Conservation (phyloP, 495 filamentous ascomycete genomes). For the Penicillium fimorum region DNA sequence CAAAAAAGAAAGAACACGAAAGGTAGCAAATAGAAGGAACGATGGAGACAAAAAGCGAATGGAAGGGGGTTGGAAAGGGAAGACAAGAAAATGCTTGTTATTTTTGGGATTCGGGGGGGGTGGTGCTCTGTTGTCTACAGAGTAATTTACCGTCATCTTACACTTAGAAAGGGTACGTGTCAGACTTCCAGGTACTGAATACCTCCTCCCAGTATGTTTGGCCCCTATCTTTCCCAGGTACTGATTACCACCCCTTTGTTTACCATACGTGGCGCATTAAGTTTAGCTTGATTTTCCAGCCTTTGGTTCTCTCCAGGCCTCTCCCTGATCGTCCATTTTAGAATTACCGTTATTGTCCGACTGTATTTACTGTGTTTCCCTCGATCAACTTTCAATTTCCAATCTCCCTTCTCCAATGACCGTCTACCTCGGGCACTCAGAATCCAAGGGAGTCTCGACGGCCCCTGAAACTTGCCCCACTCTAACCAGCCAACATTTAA, state of each 20-base stretch:
- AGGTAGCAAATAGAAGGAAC: conserved; percentile 24
- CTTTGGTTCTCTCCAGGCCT: neutral
- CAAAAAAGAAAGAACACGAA: conserved; percentile 30
- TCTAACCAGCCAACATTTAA: conserved; percentile 12
- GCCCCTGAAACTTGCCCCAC: conserved; percentile 36
- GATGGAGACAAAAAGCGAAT: conserved; percentile 36
- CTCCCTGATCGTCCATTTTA: neutral
- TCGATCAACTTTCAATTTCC: neutral
- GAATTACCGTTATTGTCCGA: conserved; percentile 13
- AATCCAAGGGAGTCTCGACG: conserved; percentile 33
- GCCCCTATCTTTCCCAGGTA: conserved; percentile 10
- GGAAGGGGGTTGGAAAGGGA: conserved; percentile 25
- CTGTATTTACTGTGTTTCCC: conserved; percentile 13
- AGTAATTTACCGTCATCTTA: conserved; percentile 33
- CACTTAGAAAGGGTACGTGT: conserved; percentile 16
- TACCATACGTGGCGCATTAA: conserved; percentile 9
- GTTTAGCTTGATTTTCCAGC: neutral
- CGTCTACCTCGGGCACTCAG: conserved; percentile 5
- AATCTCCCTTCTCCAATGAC: conserved; percentile 15
- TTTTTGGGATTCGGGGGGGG: conserved; percentile 40
- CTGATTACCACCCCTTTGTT: conserved; percentile 12
- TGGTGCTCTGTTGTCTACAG: conserved; percentile 15
- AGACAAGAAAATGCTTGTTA: conserved; percentile 32
- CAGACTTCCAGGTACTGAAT: conserved; percentile 16
- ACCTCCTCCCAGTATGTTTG: conserved; percentile 11